Conservation (phyloP, 2,329 filamentous ascomycete genomes). For the Rhynchosporium graminicola region DNA sequence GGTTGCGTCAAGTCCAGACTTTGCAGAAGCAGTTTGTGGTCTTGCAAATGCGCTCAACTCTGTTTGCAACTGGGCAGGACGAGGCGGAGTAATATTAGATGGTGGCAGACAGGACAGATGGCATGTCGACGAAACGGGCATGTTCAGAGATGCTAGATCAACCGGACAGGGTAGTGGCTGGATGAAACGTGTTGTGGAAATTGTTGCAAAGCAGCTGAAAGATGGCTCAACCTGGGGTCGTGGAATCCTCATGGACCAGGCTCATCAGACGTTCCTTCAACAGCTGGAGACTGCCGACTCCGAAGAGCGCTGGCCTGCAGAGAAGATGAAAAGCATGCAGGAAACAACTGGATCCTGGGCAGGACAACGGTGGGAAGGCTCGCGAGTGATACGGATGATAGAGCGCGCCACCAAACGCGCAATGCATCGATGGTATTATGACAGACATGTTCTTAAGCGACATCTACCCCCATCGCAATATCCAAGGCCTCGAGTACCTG, state of each 20-base stretch:
- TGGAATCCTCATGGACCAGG: constrained; percentile 62
- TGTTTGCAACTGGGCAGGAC: constrained; percentile 89
- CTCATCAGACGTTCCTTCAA: constrained; percentile 47
- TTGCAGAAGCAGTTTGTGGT: constrained; percentile 95
- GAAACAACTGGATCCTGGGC: constrained; percentile 59
- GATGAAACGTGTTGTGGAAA: constrained; percentile 86
- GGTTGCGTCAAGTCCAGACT: constrained; percentile 88
- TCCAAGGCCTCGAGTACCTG: constrained; percentile 70
- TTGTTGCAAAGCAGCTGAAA: constrained; percentile 82
- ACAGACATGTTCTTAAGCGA: constrained; percentile 67
- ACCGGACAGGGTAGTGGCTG: constrained; percentile 70
- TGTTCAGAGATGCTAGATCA: constrained; percentile 72
- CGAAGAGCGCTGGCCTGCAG: constrained; percentile 40
- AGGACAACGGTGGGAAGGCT: constrained; percentile 82
- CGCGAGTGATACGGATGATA: constrained; percentile 76
- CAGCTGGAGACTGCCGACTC: constrained; percentile 40
- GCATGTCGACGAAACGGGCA: constrained; percentile 86
- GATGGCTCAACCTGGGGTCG: constrained; percentile 87
- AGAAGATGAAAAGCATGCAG: constrained; percentile 40
- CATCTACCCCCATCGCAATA: constrained; percentile 63
- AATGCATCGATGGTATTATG: constrained; percentile 85
- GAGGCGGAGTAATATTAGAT: constrained; percentile 80
- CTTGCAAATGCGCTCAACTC: constrained; percentile 94
- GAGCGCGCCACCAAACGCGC: constrained; percentile 80
- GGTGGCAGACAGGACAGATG: constrained; percentile 79